These are phyloP conservation scores for Coemansia sp. DNA, from an alignment of 192 early-diverging fungal species.

Conservation along the genomic window DNA sequence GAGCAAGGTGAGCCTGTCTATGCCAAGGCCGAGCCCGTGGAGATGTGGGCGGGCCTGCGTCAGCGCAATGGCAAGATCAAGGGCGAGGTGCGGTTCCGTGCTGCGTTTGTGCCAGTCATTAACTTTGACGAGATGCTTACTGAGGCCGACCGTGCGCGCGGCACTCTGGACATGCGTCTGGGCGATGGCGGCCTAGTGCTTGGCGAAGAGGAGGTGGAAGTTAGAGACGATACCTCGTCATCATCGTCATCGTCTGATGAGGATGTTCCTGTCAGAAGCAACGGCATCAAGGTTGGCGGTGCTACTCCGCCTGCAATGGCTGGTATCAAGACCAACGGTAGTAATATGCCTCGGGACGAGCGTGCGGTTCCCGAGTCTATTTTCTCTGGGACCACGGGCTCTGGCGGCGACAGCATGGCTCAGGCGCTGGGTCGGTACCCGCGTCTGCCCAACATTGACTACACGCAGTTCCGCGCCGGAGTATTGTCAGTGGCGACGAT, in stretches of 20 bases:
- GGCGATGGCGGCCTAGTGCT: constrained; percentile 44
- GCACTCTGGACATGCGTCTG: constrained; percentile 41
- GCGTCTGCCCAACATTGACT: constrained; percentile 53
- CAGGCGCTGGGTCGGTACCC: constrained; percentile 48
- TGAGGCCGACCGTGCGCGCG: constrained; percentile 38
- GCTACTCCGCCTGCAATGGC: not conserved
- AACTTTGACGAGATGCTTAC: constrained; percentile 55
- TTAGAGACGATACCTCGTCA: not conserved
- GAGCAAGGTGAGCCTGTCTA: constrained; percentile 45
- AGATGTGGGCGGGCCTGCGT: constrained; percentile 59
- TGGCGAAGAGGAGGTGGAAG: constrained; percentile 30
- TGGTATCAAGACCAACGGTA: constrained; percentile 1
- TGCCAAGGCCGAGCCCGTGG: constrained; percentile 40
- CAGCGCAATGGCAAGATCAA: constrained; percentile 60
- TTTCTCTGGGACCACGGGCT: constrained; percentile 43
- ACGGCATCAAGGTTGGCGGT: constrained; percentile 2
- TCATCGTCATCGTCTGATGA: constrained; percentile 13
- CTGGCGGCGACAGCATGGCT: constrained; percentile 30
- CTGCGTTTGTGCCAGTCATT: constrained; percentile 60
- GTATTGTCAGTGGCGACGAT: constrained; percentile 44
- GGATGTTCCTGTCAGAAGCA: not conserved
- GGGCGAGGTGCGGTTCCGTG: constrained; percentile 61
- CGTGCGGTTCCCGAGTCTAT: constrained; percentile 26
- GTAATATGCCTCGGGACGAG: constrained; percentile 7
- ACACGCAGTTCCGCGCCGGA: constrained; percentile 46